phyloP scores from a whole-genome alignment of 306 rosid genomes.

The Gynostemma pentaphyllum region DNA sequence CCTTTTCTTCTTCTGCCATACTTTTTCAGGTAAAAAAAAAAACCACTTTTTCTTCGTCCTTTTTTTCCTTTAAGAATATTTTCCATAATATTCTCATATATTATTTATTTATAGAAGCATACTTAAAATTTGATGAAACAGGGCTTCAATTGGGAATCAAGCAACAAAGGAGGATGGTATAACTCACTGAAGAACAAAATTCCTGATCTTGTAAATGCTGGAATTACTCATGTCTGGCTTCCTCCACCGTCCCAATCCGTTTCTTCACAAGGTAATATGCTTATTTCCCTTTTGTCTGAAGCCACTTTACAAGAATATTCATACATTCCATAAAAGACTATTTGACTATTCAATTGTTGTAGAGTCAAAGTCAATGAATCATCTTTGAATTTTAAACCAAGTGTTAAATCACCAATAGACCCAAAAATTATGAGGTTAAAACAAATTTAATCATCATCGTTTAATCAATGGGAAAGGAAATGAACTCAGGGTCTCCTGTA shows the following conservation, averaged over 20 bases:
- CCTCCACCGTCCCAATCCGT: conserved; percentile 80
- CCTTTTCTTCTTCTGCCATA: conserved; percentile 30
- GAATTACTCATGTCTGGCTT: conserved; percentile 81
- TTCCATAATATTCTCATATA: not conserved
- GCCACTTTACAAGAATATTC: not conserved
- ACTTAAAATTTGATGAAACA: conserved; percentile 1
- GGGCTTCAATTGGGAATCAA: conserved; percentile 91
- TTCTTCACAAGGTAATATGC: conserved; percentile 27
- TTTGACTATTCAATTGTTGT: no score
- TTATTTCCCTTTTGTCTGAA: not conserved
- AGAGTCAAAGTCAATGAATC: not conserved
- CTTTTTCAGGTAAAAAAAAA: conserved; percentile 44
- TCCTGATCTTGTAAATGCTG: conserved; percentile 44
- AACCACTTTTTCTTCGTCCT: not conserved
- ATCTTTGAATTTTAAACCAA: no score
- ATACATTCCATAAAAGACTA: no score
- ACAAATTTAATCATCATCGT: no score
- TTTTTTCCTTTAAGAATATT: no score
- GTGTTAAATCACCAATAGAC: no score
- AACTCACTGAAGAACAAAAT: conserved; percentile 39
- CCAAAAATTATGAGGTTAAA: no score
- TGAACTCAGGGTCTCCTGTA: no score
- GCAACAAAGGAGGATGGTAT: conserved; percentile 65
- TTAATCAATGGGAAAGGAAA: no score
- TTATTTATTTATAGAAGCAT: not conserved